Base-by-base conservation (phyloP, 2,329 filamentous ascomycete species). In the Colletotrichum graminicola region DNA sequence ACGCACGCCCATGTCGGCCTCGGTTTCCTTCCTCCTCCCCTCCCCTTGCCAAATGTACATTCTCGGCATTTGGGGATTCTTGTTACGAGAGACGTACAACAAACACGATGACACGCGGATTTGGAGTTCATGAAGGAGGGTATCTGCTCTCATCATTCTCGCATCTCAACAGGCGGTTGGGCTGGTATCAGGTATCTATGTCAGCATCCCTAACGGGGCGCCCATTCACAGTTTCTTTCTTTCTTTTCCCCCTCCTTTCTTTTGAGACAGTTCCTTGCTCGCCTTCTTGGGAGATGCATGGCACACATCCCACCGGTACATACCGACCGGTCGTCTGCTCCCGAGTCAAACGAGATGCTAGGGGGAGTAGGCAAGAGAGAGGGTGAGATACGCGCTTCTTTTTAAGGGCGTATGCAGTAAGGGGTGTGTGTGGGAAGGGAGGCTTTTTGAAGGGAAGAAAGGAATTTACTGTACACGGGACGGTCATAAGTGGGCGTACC, bases 131-230 rank as follows among this genome's bases (percentile, higher is more conserved):
- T 61, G 60, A 62, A 59, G 57, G 70, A 65, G 66, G 56, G 59
- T 55, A 73, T 57, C 70, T 62, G 55, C 71, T 66, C 65, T 69
- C 70, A 66, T 62, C 64, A 56, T 57, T 66, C 36, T 62, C 47
- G 54, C 62, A 62, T 66, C 71, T 59, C 67, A 68, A 67, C 49
- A 71, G 57, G 52, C 63, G 52, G 65, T 63, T 56, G 65, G 65
- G 64, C 57, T 63, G 68, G 59, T 62, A 62, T 73, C 67, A 68
- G 62, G 67, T 66, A 66, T 67, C 67, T 60, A 71, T 67, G 47
- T 68, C 68, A 65, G 62, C 39, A 62, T 55, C 51, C 36, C 41
- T 51, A 73, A 73, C 49, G 45, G 36, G 72, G 62, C 61, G 64
- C 69, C 66, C 36, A 32, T 57, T 68, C 59, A 61, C 67, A 26